A percentile compares a stretch with the other conserved stretches of the same genome.
Conservation (phyloP, 2,329 filamentous ascomycete genomes). For the Niveomyces coronatus region DNA sequence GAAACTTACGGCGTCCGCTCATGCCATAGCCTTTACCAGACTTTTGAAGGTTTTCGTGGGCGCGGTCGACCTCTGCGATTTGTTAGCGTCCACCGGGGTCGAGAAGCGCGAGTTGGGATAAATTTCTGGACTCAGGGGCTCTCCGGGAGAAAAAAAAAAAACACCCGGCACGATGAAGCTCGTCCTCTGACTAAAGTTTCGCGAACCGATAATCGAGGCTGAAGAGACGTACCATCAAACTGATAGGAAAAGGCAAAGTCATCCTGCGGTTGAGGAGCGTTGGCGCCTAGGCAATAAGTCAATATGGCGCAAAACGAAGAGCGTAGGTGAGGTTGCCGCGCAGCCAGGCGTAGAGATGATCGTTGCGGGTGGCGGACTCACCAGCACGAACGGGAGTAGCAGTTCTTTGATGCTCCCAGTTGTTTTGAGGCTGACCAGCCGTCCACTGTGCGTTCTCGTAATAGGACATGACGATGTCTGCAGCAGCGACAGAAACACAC, state of each 20-base stretch:
- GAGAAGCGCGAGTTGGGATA: background rate
- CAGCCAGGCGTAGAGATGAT: background rate
- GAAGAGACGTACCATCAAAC: constrained; percentile 67
- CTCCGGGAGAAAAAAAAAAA: background rate
- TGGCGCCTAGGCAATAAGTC: constrained; percentile 47
- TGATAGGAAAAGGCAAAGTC: constrained; percentile 78
- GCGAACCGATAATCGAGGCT: background rate
- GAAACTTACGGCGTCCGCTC: constrained; percentile 72
- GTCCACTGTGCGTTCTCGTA: constrained; percentile 36
- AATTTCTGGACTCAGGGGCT: constrained; percentile 5
- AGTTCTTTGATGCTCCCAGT: constrained; percentile 35
- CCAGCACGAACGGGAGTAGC: constrained; percentile 31
- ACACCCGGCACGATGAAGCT: background rate
- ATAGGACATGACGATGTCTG: constrained; percentile 29
- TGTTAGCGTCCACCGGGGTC: constrained; percentile 2
- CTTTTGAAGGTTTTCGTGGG: constrained; percentile 91
- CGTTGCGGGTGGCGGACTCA: constrained; percentile 12
- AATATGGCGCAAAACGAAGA: constrained; percentile 9
- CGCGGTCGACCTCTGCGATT: constrained; percentile 78
- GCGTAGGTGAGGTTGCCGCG: background rate
- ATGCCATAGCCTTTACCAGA: constrained; percentile 83
- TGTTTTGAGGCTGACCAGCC: constrained; percentile 21
- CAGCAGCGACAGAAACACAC: constrained; percentile 1
- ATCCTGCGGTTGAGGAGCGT: constrained; percentile 62
- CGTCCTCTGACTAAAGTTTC: too few relatives aligned